Evolutionary conservation across 345 rosid species (phyloP).

Genomic region (Gossypium longicalyx): DNA sequence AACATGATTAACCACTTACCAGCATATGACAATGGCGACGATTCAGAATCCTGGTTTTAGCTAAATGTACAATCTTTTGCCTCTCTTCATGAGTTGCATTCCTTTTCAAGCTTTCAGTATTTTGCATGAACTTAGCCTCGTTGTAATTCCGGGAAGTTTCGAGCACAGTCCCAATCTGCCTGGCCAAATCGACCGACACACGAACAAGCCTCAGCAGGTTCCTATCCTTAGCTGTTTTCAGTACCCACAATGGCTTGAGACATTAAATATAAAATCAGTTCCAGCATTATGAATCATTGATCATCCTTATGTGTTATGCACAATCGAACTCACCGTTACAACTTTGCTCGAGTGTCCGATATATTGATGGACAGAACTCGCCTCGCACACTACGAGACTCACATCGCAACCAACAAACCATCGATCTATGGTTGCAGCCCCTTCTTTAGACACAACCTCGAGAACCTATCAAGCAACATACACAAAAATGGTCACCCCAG

Average conservation of each 20-base stretch:
- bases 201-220: conserved; percentile 70
- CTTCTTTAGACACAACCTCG: conserved; percentile 56
- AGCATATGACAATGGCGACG: conserved; percentile 79
- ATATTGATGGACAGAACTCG: conserved; percentile 58
- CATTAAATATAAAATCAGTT: conserved; percentile 19
- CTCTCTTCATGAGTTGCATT: conserved; percentile 41
- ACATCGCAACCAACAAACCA: conserved; percentile 82
- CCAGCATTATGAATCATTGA: conserved; percentile 13
- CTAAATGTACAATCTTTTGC: conserved; percentile 50
- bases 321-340: conserved; percentile 64
- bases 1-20: conserved; percentile 33
- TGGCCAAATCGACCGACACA: conserved; percentile 82
- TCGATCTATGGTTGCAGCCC: conserved; percentile 51
- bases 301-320: neutral
- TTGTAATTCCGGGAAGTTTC: conserved; percentile 47
- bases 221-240: conserved; percentile 75
- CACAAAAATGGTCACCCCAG: too few species aligned
- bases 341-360: conserved; percentile 67
- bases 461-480: conserved; percentile 47
- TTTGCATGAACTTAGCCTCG: conserved; percentile 24
- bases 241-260: conserved; percentile 79
- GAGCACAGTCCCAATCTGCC: conserved; percentile 60
- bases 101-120: conserved; percentile 27
- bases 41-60: conserved; percentile 68
- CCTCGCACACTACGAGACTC: conserved; percentile 80